phyloP scores from a whole-genome alignment of 1,284 basidiomycete species.

The Leccinum variabile region DNA sequence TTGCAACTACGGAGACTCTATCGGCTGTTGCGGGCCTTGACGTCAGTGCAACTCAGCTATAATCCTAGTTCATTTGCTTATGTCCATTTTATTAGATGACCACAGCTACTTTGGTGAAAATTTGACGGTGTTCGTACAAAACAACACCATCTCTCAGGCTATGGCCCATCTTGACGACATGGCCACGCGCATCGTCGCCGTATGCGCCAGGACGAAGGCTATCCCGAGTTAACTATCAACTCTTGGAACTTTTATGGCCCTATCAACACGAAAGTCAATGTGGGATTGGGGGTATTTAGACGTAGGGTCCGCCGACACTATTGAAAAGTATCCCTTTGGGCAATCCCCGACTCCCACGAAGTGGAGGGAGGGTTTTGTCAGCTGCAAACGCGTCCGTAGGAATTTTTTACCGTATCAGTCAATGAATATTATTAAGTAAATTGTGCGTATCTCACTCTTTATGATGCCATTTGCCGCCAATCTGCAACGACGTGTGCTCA shows the following conservation, averaged over 20 bases:
- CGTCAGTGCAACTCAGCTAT: conserved; percentile 20
- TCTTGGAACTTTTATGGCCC: conserved; percentile 49
- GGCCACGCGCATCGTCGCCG: conserved; percentile 63
- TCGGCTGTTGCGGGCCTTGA: conserved; percentile 50
- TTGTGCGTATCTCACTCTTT: too few species aligned
- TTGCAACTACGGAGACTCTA: conserved; percentile 39
- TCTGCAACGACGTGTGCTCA: too few species aligned
- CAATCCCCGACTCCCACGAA: too few species aligned
- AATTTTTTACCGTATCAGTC: too few species aligned
- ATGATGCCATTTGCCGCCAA: too few species aligned
- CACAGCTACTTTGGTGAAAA: conserved; percentile 40
- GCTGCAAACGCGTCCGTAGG: too few species aligned
- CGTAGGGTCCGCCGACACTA: too few species aligned
- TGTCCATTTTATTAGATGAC: conserved; percentile 31
- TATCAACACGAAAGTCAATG: conserved; percentile 57
- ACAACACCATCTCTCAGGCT: conserved; percentile 36
- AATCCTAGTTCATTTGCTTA: conserved; percentile 17
- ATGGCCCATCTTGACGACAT: conserved; percentile 60
- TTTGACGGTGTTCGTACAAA: conserved; percentile 39
- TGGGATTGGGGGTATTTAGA: conserved; percentile 29
- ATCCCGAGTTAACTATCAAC: conserved; percentile 55
- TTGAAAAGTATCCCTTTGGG: too few species aligned
- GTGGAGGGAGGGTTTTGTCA: too few species aligned
- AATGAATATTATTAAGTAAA: too few species aligned
- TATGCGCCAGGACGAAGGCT: conserved; percentile 57